Evolutionary conservation across 2,329 filamentous ascomycete genomes (phyloP).

Genomic region (Penicillium sp.): DNA sequence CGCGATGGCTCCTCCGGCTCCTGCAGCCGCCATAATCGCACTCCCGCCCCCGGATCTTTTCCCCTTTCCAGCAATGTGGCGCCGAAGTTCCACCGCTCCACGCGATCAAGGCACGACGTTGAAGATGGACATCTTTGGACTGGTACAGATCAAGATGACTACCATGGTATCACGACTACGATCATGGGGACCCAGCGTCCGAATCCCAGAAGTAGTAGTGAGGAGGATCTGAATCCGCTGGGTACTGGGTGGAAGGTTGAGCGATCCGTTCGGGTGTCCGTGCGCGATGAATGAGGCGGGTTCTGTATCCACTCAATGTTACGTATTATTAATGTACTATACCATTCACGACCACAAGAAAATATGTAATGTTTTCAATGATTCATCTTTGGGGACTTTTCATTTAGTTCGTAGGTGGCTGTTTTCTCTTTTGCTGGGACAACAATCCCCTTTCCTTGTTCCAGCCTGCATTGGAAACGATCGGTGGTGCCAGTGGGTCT

Average conservation of each 20-base stretch:
- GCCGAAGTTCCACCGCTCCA: constrained; percentile 9
- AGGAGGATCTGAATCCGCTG: constrained; percentile 22
- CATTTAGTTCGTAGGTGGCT: too few relatives aligned
- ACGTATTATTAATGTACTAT: constrained; percentile 4
- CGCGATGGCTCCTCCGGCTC: constrained; percentile 24
- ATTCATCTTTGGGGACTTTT: too few relatives aligned
- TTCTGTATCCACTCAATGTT: neutral
- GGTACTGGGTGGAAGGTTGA: constrained; percentile 19
- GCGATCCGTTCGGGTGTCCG: constrained; percentile 21
- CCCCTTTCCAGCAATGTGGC: constrained; percentile 18
- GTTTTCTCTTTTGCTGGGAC: neutral
- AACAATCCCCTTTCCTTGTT: neutral
- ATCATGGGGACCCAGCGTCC: constrained; percentile 19
- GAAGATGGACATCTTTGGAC: constrained; percentile 20
- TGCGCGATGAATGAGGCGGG: constrained; percentile 12
- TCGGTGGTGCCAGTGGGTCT: constrained; percentile 1
- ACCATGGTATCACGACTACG: constrained; percentile 25
- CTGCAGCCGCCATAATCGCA: constrained; percentile 9
- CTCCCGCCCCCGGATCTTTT: constrained; percentile 18
- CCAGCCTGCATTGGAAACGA: neutral
- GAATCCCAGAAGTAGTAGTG: constrained; percentile 16
- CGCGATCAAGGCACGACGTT: constrained; percentile 4
- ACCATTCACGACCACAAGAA: neutral
- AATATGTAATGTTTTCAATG: neutral
- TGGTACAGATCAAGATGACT: constrained; percentile 18